phyloP scores from a whole-genome alignment of 2,329 filamentous ascomycete species.

The Cylindrodendrum hubeiense region DNA sequence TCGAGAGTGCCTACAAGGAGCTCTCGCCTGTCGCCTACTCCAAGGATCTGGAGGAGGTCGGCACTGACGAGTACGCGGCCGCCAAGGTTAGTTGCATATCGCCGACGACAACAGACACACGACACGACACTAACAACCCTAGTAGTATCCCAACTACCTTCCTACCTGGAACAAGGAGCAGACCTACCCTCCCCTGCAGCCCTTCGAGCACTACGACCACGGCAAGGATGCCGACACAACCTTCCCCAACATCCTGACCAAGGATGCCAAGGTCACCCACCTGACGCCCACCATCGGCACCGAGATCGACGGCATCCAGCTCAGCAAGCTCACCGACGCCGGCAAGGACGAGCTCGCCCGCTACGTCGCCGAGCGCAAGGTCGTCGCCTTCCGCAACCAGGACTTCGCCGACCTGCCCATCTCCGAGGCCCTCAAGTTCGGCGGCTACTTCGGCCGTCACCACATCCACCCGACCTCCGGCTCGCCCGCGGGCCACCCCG shows the following conservation, averaged over 20 bases:
- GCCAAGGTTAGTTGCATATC: constrained; percentile 36
- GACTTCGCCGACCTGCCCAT: constrained; percentile 80
- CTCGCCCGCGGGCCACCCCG: constrained; percentile 78
- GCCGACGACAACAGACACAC: background rate
- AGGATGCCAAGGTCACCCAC: constrained; percentile 65
- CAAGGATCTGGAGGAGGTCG: constrained; percentile 38
- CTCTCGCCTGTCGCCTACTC: constrained; percentile 34
- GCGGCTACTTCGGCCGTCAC: constrained; percentile 82
- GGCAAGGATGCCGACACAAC: constrained; percentile 79
- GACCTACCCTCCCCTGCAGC: constrained; percentile 73
- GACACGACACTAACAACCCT: background rate
- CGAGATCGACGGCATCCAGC: constrained; percentile 78
- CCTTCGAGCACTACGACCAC: constrained; percentile 80
- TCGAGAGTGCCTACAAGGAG: constrained; percentile 44
- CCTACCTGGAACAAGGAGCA: constrained; percentile 77
- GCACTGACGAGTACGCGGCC: constrained; percentile 34
- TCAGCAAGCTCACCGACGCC: constrained; percentile 74
- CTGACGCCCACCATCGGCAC: constrained; percentile 81
- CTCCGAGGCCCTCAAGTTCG: constrained; percentile 75
- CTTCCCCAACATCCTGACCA: constrained; percentile 76
- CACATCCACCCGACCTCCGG: constrained; percentile 87
- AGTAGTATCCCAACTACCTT: constrained; percentile 79
- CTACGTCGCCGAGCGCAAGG: constrained; percentile 81
- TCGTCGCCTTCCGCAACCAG: constrained; percentile 82
- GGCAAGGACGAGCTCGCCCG: constrained; percentile 84